phyloP scores from a whole-genome alignment of 768 basidiomycete species.

The Lactarius evosmus region DNA sequence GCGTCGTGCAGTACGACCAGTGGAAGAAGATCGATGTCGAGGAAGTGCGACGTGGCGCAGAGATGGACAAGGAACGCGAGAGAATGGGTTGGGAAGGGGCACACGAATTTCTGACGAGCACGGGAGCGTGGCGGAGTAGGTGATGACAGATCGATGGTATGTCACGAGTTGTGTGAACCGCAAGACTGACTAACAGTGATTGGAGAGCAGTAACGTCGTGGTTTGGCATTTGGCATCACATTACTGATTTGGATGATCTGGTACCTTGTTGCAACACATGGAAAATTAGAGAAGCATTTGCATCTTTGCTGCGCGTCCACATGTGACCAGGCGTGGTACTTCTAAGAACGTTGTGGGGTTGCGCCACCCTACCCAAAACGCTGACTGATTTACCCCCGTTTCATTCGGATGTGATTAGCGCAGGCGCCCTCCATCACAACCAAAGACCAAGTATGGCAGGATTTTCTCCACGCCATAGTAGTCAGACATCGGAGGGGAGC shows the following conservation, averaged over 20 bases:
- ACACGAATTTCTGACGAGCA: conserved; percentile 31
- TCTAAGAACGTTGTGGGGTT: neutral
- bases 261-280: neutral
- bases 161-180: no score
- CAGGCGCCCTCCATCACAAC: neutral
- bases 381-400: neutral
- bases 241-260: neutral
- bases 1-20: conserved; percentile 60
- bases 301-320: neutral
- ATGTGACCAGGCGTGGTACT: neutral
- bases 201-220: neutral
- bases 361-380: neutral
- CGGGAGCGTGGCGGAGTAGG: neutral
- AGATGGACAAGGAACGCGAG: conserved; percentile 67
- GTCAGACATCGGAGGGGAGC: neutral
- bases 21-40: conserved; percentile 76
- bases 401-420: no score
- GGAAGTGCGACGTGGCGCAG: conserved; percentile 59
- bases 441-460: neutral
- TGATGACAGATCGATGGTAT: neutral
- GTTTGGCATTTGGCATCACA: neutral
- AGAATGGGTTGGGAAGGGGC: conserved; percentile 70
- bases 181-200: no score
- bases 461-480: neutral
- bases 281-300: neutral